Evolutionary conservation across 2,329 filamentous ascomycete species (phyloP), one percentile per base, ranked within the genome.

Genomic region (Pestalotiopsis fici): DNA sequence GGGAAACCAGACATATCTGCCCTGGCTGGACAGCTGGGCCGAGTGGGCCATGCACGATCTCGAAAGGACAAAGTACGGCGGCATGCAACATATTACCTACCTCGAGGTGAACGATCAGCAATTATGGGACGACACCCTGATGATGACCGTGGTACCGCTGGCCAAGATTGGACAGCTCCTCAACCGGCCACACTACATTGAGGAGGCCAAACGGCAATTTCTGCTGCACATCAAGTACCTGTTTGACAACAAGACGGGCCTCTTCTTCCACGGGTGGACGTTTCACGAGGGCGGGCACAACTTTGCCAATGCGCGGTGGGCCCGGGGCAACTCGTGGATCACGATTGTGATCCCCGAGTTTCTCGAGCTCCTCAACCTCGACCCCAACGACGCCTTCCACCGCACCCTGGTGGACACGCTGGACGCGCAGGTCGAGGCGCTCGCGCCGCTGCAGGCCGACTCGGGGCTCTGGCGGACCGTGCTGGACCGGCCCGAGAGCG

Each of bases 331-430:
- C 75, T 86, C 84, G 69, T 95, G 93, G 93, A 76, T 95, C 59
- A 95, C 92, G 0, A 95, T 95, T 68, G 92, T 89, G n/a, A 92
- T 95, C 65, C 92, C 92, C 0, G 93, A 95, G 74, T 92, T 95
- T 71, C 85, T 95, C 66, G 93, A 95, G 76, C 77, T 95, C 63
- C 80, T 95, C 50, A 86, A 90, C 50, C 80, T 94, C 28, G 79
- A 84, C 2, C 77, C 82, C 2, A 87, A 91, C 68, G 91, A 94
- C 71, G 86, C 90, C 0, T 82, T 94, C 28, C 85, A 89, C 12
- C 74, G 81, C 0, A 82, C 89, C 68, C 82, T 93, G 23, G 77
- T 89, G 59, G 85, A 87, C 70, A 91, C 91, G 0, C 82, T 95
- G 1, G 84, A 88, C 59, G 88, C 90, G 3, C 93, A 95, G 77